Conservation (phyloP, 2,329 filamentous ascomycete species). For the Aspergillus neotritici region DNA sequence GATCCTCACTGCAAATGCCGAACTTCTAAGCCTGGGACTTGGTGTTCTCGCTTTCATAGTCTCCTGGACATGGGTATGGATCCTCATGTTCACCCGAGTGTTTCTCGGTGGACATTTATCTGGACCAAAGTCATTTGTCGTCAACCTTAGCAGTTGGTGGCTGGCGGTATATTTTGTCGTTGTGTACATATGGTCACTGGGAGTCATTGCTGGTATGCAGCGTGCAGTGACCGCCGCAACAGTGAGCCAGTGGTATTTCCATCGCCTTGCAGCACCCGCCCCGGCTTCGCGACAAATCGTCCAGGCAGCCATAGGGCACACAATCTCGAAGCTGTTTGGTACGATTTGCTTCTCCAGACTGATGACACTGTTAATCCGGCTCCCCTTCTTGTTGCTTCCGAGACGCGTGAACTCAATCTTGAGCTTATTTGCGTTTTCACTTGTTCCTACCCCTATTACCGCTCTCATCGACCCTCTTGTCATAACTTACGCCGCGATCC, state of each 20-base stretch:
- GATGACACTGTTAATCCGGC: constrained; percentile 69
- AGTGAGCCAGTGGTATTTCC: constrained; percentile 98
- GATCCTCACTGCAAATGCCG: constrained; percentile 78
- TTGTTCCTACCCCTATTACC: constrained; percentile 79
- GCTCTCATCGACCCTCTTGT: constrained; percentile 86
- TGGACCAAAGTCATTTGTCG: constrained; percentile 60
- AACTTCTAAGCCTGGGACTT: constrained; percentile 77
- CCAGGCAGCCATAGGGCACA: constrained; percentile 72
- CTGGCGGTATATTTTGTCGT: constrained; percentile 86
- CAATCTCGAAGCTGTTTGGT: constrained; percentile 80
- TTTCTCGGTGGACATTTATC: constrained; percentile 88
- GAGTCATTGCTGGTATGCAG: constrained; percentile 81
- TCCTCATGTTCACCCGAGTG: constrained; percentile 91
- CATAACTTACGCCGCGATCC: constrained; percentile 88
- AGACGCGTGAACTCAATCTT: constrained; percentile 64
- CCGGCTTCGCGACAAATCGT: constrained; percentile 77
- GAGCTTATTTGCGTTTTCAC: constrained; percentile 66
- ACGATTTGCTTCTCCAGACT: constrained; percentile 86
- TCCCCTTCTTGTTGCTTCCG: constrained; percentile 80
- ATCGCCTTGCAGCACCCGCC: constrained; percentile 73
- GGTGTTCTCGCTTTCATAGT: constrained; percentile 69
- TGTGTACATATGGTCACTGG: constrained; percentile 92
- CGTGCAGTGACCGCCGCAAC: constrained; percentile 88
- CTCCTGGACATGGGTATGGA: constrained; percentile 91
- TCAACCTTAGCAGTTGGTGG: constrained; percentile 89